These are phyloP conservation scores for Flaveria ramosissima DNA, from an alignment of 129 eudicot species.

Conservation along the genomic window DNA sequence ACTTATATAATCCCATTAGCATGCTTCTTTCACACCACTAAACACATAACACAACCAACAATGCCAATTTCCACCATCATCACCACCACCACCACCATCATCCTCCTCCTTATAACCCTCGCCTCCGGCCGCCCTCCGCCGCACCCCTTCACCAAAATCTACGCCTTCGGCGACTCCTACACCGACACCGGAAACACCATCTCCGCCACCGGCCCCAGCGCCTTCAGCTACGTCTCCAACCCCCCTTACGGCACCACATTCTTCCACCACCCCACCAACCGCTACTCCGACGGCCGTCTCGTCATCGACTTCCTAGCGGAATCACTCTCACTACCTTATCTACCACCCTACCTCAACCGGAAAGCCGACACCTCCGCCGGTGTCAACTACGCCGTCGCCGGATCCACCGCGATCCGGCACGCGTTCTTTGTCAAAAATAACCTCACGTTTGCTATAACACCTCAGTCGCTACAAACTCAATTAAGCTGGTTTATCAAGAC, in stretches of 20 bases:
- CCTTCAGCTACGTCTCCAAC: constrained; percentile 57
- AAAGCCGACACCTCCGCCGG: constrained; percentile 46
- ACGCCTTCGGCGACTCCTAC: constrained; percentile 82
- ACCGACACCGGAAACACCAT: constrained; percentile 92
- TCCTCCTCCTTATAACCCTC: constrained; percentile 18
- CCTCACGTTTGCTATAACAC: constrained; percentile 48
- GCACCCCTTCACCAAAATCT: constrained; percentile 54
- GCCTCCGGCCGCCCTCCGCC: constrained; percentile 9
- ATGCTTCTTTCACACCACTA: not conserved
- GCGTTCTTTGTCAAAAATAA: constrained; percentile 59
- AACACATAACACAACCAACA: not conserved
- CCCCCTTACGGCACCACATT: constrained; percentile 77
- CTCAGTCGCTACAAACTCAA: constrained; percentile 69
- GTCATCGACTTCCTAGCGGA: constrained; percentile 73
- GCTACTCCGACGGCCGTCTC: constrained; percentile 82
- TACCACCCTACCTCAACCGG: constrained; percentile 57
- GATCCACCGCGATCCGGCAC: constrained; percentile 73
- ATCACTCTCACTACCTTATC: constrained; percentile 52
- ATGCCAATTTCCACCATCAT: constrained; percentile 27
- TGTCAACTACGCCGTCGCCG: constrained; percentile 74
- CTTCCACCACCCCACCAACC: constrained; percentile 84
- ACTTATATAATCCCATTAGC: constrained; percentile 7
- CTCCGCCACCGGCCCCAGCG: constrained; percentile 59
- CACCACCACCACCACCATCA: constrained; percentile 22
- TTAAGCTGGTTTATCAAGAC: constrained; percentile 60